These are phyloP conservation scores for Clitocybe nebularis DNA, from an alignment of 1,284 basidiomycete genomes.

Conservation along the genomic window DNA sequence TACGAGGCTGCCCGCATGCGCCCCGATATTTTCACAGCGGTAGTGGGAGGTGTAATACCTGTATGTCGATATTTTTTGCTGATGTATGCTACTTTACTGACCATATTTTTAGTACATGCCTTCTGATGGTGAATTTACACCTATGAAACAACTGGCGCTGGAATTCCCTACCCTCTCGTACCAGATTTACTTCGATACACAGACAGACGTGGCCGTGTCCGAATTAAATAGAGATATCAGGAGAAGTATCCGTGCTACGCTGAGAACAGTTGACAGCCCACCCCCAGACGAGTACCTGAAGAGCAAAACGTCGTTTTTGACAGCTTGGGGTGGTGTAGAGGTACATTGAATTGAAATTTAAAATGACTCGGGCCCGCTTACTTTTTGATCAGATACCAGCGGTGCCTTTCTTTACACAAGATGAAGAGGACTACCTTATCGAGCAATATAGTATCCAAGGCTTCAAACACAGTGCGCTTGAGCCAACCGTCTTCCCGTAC, in stretches of 20 bases:
- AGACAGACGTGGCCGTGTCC: slow-evolving; percentile 40
- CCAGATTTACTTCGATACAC: slow-evolving; percentile 54
- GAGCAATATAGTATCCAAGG: slow-evolving; percentile 53
- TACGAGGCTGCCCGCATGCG: slow-evolving; percentile 62
- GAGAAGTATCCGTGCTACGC: slow-evolving; percentile 49
- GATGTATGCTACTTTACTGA: slow-evolving; percentile 26
- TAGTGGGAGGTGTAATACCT: slow-evolving; percentile 59
- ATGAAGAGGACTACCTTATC: slow-evolving; percentile 67
- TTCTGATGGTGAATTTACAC: slow-evolving; percentile 29
- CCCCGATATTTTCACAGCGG: slow-evolving; percentile 56
- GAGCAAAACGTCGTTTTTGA: slow-evolving; percentile 44
- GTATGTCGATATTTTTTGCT: slow-evolving; percentile 37
- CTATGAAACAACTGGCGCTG: slow-evolving; percentile 37
- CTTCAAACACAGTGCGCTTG: slow-evolving; percentile 54
- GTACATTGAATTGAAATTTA: slow-evolving; percentile 21
- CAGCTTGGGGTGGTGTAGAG: slow-evolving; percentile 42
- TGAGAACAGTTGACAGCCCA: slow-evolving; percentile 47
- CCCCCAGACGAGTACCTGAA: slow-evolving; percentile 53
- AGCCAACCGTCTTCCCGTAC: background rate
- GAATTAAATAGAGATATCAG: slow-evolving; percentile 56
- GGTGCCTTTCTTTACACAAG: slow-evolving; percentile 51
- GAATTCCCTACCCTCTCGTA: slow-evolving; percentile 53
- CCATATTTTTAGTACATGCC: background rate
- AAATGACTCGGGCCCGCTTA: too few species aligned
- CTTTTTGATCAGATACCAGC: slow-evolving; percentile 44